A percentile compares a stretch with the other conserved stretches of the same genome.
These are phyloP conservation scores for Athelia psychrophila DNA, from an alignment of 1,284 basidiomycete genomes.

Conservation along the genomic window DNA sequence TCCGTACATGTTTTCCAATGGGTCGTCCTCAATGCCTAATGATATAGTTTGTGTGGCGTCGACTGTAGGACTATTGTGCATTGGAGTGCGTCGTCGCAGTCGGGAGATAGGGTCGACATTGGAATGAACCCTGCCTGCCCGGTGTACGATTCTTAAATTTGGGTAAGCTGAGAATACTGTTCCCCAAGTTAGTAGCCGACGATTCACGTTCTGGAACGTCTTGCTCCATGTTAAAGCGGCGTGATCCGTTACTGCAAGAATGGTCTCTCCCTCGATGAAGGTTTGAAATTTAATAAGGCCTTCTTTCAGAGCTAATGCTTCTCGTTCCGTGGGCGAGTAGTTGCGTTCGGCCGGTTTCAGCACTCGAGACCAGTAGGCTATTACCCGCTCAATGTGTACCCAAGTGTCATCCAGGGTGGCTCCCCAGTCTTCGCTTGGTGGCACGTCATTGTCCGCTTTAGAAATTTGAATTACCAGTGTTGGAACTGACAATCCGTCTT, in stretches of 20 bases:
- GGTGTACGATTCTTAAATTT: slow-evolving; percentile 22
- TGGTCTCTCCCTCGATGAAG: slow-evolving; percentile 25
- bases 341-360: slow-evolving; percentile 20
- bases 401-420: slow-evolving; percentile 20
- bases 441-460: slow-evolving; percentile 11
- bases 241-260: slow-evolving; percentile 27
- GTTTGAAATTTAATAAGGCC: slow-evolving; percentile 25
- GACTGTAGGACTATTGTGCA: not conserved
- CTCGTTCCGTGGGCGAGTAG: slow-evolving; percentile 24
- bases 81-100: slow-evolving; percentile 9
- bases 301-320: slow-evolving; percentile 27
- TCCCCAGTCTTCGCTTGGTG: slow-evolving; percentile 15
- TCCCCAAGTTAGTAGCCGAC: slow-evolving; percentile 23
- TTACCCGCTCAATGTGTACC: slow-evolving; percentile 26
- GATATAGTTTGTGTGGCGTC: not conserved
- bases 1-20: not conserved
- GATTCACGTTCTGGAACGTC: slow-evolving; percentile 27
- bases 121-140: slow-evolving; percentile 24
- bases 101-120: slow-evolving; percentile 27
- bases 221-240: slow-evolving; percentile 28
- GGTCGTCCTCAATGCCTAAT: not conserved
- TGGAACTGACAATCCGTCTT: slow-evolving; percentile 14
- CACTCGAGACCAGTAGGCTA: slow-evolving; percentile 27
- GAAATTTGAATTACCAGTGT: slow-evolving; percentile 12
- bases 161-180: slow-evolving; percentile 25